phyloP scores from a whole-genome alignment of 2,329 filamentous ascomycete genomes.

The Fusarium humuli region DNA sequence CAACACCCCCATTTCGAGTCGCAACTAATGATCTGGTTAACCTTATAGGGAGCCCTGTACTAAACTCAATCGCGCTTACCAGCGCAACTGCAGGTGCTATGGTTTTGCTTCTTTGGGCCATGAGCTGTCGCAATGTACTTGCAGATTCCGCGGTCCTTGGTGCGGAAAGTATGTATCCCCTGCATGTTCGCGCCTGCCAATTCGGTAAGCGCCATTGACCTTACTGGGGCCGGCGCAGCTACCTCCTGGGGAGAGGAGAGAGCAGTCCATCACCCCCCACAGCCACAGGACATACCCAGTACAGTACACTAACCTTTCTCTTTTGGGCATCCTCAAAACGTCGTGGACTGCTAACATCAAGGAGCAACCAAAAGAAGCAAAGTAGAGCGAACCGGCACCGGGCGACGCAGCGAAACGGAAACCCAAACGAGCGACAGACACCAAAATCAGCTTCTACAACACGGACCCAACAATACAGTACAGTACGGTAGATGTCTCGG shows the following conservation, averaged over 20 bases:
- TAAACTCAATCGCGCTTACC: conserved; percentile 40
- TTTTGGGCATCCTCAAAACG: conserved; percentile 22
- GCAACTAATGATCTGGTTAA: background rate
- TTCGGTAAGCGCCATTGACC: conserved; percentile 10
- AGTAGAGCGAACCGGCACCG: background rate
- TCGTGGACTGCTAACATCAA: background rate
- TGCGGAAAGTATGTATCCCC: background rate
- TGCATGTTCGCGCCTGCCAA: background rate
- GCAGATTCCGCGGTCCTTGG: background rate
- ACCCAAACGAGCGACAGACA: background rate
- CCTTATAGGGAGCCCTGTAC: conserved; percentile 31
- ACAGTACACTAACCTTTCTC: conserved; percentile 8
- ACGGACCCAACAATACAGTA: background rate
- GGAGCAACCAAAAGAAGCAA: conserved; percentile 1
- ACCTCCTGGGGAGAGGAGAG: background rate
- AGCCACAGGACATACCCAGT: background rate
- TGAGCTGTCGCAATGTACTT: conserved; percentile 3
- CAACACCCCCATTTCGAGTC: conserved; percentile 13
- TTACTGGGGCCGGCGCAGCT: background rate
- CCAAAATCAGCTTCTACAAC: background rate
- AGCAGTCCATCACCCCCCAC: conserved; percentile 12
- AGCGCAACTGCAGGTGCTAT: conserved; percentile 26
- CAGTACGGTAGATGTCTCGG: conserved; percentile 12
- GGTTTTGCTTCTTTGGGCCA: conserved; percentile 25
- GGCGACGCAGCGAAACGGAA: background rate